Base-by-base conservation (phyloP, 2,329 filamentous ascomycete genomes). In the Clarireedia sp. region DNA sequence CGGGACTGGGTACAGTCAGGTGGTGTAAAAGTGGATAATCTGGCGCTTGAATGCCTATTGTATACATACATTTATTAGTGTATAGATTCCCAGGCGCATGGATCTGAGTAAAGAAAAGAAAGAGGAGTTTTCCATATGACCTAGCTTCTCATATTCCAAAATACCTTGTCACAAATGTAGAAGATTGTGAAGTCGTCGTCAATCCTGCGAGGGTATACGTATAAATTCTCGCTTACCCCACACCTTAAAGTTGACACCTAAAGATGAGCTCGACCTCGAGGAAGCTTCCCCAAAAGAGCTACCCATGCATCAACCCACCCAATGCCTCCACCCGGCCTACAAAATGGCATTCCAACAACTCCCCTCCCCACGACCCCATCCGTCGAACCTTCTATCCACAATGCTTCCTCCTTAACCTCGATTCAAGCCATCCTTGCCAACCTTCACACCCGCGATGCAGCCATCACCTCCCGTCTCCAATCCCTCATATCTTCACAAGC, bases 401-500 rank as follows among this genome's bases (percentile, higher is more conserved):
- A 85, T 74, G 88, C 88, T 64, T 79, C 81, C 63, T 89, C 83
- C 64, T 78, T 91, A 62, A 79, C 86, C 62, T 89, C 95, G 60
- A 87, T 99, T 68, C 87, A 86, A 67, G 80, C 85, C 58, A 84
- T 87, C 53, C 82, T 99, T 61, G 78, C 82, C 44, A 77, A 83
- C 63, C 82, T 97, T 51, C 87, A 91, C 67, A 74, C 78, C 51
- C 87, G 87, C 67, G 91, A 97, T 72, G 78, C 83, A 59, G 73
- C 78, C 54, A 83, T 96, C 60, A 89, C 86, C 0, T 77, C 79
- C 54, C 86, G 84, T 46, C 83, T 97, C 45, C 83, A 92, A 70
- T 76, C 80, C 51, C 81, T 96, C 52, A 75, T 96, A 48, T 82
- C 86, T 59, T 90, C 89, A 0, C 90, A 97, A 69, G 84, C 89